Conservation (phyloP, 257 asterid species). For the Leonotis leonurus region DNA sequence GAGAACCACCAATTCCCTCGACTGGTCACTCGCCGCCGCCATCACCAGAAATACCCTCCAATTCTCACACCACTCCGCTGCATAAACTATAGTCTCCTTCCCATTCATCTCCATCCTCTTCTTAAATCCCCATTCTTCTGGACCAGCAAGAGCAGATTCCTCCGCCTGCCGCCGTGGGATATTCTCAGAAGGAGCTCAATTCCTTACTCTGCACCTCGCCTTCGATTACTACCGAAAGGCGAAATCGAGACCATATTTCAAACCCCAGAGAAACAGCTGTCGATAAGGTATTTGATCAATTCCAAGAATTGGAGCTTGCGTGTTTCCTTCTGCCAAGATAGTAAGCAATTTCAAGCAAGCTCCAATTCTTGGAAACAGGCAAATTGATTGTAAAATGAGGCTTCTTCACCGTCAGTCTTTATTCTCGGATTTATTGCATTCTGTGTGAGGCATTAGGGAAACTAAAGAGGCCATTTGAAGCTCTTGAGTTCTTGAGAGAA, state of each 20-base stretch:
- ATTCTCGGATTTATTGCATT: slow-evolving; percentile 40
- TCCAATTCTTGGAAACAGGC: too few relatives aligned
- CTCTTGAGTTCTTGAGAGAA: slow-evolving; percentile 57
- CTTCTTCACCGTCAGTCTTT: slow-evolving; percentile 1
- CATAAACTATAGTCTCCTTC: slow-evolving; percentile 4
- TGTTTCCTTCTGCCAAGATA: slow-evolving; percentile 43
- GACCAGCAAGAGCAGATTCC: slow-evolving; percentile 35
- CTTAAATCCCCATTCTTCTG: slow-evolving; percentile 29
- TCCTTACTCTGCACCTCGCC: slow-evolving; percentile 50
- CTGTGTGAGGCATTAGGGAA: slow-evolving; percentile 64
- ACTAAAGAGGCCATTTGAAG: slow-evolving; percentile 46
- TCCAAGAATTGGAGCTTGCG: slow-evolving; percentile 51
- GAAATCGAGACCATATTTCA: slow-evolving; percentile 35
- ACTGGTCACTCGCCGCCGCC: slow-evolving; percentile 45
- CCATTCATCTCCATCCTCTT: slow-evolving; percentile 38
- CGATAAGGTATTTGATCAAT: slow-evolving; percentile 56
- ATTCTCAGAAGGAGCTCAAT: slow-evolving; percentile 33
- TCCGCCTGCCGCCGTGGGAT: slow-evolving; percentile 31
- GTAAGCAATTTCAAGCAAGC: slow-evolving; percentile 30
- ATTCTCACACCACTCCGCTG: slow-evolving; percentile 9
- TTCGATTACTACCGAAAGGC: slow-evolving; percentile 53
- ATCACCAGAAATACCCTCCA: slow-evolving; percentile 23
- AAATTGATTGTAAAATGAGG: too few relatives aligned
- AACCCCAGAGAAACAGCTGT: slow-evolving; percentile 46
- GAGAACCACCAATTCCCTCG: slow-evolving; percentile 37